Evolutionary conservation across 306 rosid species (phyloP), one percentile per base, ranked within the genome.

Genomic region (Pterocarpus santalinus): DNA sequence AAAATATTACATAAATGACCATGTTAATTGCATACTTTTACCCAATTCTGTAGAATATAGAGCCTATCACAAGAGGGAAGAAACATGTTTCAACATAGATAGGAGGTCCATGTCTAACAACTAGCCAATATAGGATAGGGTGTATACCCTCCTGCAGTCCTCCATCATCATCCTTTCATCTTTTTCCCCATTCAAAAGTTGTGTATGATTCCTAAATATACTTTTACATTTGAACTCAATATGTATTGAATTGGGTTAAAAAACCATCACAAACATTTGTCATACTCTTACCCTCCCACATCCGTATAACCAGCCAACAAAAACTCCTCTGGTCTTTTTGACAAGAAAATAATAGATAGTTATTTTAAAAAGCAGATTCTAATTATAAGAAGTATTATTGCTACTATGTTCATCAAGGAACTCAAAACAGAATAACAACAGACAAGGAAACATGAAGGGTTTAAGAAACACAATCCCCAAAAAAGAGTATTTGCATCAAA

Each of bases 341-440:
- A 67, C 47, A 66, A 17, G 55, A 66, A 47, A 65, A 8, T 17
- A 39, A 53, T 13, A 77, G 43, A 36, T 7, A 32, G 36, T 22
- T 16, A 67, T 53, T 35, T 43, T 7, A 30, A 53, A 56, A 74
- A 56, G 5, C 14, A 55, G n/a, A 52, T 8, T 22, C 46, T 39
- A 35, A 35, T 36, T n/a, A 69, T 13, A 46, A 46, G 64, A 10
- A 32, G 44, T 16, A 28, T 16, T 41, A 7, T 67, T 14, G 36
- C 62, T 60, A 36, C 51, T 7, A 44, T 46, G 73, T 69, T 17
- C 61, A 52, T 14, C 65, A 69, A 49, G 56, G 28, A 80, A 56
- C 22, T 36, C 75, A 43, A n/a, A 65, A 41, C 32, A 51, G 16
- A 36, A 74, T 52, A 74, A 70, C 17, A 12, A 49, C 15, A 66